phyloP scores from a whole-genome alignment of 192 early-diverging fungal genomes.

The Diversispora epigaea region DNA sequence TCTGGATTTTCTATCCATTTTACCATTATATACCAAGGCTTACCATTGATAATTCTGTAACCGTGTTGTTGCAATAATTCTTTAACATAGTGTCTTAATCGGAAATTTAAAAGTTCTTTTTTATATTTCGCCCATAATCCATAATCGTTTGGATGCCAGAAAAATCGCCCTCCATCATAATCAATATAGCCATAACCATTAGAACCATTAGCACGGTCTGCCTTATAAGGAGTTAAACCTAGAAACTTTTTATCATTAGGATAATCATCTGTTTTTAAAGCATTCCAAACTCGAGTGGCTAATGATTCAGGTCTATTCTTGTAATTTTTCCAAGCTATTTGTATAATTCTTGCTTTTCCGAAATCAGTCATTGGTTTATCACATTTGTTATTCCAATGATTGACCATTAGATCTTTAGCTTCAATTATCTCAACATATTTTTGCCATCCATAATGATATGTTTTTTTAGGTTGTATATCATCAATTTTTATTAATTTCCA shows the following conservation, averaged over 20 bases:
- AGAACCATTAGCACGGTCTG: no score
- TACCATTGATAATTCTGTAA: background rate
- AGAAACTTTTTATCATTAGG: background rate
- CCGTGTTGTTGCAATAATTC: slow-evolving; percentile 4
- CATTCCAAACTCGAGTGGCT: slow-evolving; percentile 1
- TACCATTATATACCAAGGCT: background rate
- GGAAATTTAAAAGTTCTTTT: background rate
- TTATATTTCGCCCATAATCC: no score
- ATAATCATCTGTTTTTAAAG: background rate
- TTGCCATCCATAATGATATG: background rate
- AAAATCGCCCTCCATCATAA: no score
- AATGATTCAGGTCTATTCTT: slow-evolving; percentile 5
- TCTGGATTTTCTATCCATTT: background rate
- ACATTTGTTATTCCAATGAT: slow-evolving; percentile 4
- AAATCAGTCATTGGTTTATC: background rate
- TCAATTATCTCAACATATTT: background rate
- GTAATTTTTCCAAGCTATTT: slow-evolving; percentile 1
- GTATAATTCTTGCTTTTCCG: background rate
- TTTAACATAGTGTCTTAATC: background rate
- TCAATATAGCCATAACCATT: no score
- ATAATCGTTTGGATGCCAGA: no score
- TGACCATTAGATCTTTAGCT: background rate
- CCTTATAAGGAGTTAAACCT: no score
- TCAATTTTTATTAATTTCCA: slow-evolving; percentile 9
- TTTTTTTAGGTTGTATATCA: background rate